Conservation (phyloP, 2,329 filamentous ascomycete genomes). For the Teratosphaeria epicoccoides region DNA sequence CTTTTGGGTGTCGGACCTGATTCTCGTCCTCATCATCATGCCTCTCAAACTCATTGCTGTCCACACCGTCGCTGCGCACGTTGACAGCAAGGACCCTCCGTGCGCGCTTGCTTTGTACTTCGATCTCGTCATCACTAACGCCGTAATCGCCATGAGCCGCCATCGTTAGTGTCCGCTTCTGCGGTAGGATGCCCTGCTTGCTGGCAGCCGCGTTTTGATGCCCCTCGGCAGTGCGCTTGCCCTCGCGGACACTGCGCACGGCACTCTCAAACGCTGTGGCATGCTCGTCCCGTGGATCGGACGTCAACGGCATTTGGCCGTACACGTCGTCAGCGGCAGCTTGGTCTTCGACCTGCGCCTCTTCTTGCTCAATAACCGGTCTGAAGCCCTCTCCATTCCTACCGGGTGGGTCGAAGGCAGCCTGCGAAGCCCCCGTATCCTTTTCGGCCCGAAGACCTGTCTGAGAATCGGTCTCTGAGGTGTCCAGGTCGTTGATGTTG, state of each 20-base stretch:
- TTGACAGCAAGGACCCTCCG: background rate
- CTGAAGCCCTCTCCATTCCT: background rate
- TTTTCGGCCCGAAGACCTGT: background rate
- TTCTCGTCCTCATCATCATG: background rate
- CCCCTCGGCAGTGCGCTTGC: background rate
- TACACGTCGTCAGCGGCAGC: background rate
- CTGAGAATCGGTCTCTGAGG: background rate
- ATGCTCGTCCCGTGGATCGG: slow-evolving; percentile 1
- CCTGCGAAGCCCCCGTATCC: background rate
- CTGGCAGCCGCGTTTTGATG: background rate
- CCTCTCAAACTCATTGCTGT: background rate
- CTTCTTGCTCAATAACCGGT: background rate
- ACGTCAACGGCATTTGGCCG: background rate
- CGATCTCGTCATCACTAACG: background rate
- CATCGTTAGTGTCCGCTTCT: background rate
- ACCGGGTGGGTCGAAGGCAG: background rate
- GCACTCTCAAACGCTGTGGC: background rate
- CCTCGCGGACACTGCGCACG: background rate
- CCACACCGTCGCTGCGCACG: background rate
- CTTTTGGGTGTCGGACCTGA: background rate
- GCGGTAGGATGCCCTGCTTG: background rate
- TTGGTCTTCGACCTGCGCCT: background rate
- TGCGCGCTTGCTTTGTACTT: background rate
- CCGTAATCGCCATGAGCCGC: background rate
- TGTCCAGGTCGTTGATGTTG: background rate